phyloP scores from a whole-genome alignment of 352 stramenopile genomes.

The Pythium myriotylum region DNA sequence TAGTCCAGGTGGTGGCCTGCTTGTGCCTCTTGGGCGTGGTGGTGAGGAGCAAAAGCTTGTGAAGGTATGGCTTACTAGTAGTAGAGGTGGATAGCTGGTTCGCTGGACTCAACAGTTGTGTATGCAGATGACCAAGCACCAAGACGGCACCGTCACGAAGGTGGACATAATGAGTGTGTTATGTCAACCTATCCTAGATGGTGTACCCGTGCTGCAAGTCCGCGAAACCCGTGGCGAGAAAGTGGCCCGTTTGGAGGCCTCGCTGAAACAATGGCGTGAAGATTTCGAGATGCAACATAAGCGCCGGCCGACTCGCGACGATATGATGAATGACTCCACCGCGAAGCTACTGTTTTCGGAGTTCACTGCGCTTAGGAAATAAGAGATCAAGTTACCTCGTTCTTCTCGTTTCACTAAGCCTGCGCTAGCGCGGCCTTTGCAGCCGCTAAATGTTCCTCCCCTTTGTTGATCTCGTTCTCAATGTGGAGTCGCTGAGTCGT shows the following conservation, averaged over 20 bases:
- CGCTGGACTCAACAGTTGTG: not conserved
- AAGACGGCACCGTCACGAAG: slow-evolving; percentile 59
- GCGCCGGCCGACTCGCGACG: slow-evolving; percentile 58
- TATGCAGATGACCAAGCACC: slow-evolving; percentile 69
- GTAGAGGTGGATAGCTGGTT: not conserved
- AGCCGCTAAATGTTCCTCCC: slow-evolving; percentile 65
- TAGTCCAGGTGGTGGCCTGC: slow-evolving; percentile 66
- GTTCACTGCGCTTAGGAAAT: slow-evolving; percentile 75
- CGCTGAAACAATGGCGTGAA: slow-evolving; percentile 67
- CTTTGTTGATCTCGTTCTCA: slow-evolving; percentile 56
- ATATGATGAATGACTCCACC: slow-evolving; percentile 62
- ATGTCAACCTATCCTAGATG: slow-evolving; percentile 80
- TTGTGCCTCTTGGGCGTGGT: slow-evolving; percentile 67
- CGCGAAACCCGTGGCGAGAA: slow-evolving; percentile 65
- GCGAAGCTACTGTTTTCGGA: slow-evolving; percentile 71
- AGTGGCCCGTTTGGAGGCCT: slow-evolving; percentile 54
- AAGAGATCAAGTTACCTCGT: slow-evolving; percentile 12
- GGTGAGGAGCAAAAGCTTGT: slow-evolving; percentile 78
- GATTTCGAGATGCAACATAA: slow-evolving; percentile 56
- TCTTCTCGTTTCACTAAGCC: slow-evolving; percentile 16
- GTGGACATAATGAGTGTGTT: slow-evolving; percentile 84
- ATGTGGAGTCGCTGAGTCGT: slow-evolving; percentile 46
- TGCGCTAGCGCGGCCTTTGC: slow-evolving; percentile 51
- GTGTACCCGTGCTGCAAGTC: slow-evolving; percentile 44
- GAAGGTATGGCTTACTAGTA: slow-evolving; percentile 41